Percentiles rank a stretch among this genome's conserved stretches.
phyloP scores from a whole-genome alignment of 2,329 filamentous ascomycete species.

The Scedosporium dehoogii region DNA sequence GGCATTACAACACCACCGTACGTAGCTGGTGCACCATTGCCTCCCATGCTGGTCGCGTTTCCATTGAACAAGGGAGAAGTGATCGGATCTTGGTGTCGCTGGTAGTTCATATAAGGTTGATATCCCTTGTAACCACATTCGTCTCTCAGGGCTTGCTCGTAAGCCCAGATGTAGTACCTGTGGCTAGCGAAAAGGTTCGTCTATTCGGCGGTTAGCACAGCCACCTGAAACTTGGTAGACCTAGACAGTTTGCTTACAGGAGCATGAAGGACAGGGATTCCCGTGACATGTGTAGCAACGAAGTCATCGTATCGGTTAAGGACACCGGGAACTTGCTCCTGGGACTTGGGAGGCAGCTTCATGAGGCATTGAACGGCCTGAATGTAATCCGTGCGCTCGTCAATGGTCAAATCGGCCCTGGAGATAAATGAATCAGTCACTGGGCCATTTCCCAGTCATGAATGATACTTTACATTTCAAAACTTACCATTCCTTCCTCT shows the following conservation, averaged over 20 bases:
- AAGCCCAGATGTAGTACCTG: slow-evolving; percentile 21
- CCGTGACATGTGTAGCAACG: slow-evolving; percentile 36
- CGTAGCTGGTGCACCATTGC: slow-evolving; percentile 27
- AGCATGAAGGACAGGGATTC: slow-evolving; percentile 32
- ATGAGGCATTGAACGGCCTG: slow-evolving; percentile 34
- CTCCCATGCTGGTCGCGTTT: slow-evolving; percentile 31
- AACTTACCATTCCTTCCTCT: slow-evolving; percentile 4
- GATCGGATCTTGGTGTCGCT: slow-evolving; percentile 22
- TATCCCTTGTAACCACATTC: slow-evolving; percentile 27
- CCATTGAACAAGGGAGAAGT: slow-evolving; percentile 39
- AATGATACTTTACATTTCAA: neutral
- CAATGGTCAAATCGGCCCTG: slow-evolving; percentile 16
- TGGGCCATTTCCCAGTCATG: neutral
- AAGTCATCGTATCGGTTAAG: slow-evolving; percentile 39
- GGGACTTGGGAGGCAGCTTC: slow-evolving; percentile 23
- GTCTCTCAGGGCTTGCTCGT: slow-evolving; percentile 19
- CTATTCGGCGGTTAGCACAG: slow-evolving; percentile 13
- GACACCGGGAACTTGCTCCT: slow-evolving; percentile 28
- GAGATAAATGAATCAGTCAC: neutral
- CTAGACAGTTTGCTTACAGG: neutral
- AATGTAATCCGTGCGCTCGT: slow-evolving; percentile 27
- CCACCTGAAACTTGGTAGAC: neutral
- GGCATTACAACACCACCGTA: slow-evolving; percentile 16
- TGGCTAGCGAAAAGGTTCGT: slow-evolving; percentile 22
- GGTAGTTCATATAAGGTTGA: slow-evolving; percentile 38